phyloP scores from a whole-genome alignment of 345 rosid species.

The Aquilaria sinensis region DNA sequence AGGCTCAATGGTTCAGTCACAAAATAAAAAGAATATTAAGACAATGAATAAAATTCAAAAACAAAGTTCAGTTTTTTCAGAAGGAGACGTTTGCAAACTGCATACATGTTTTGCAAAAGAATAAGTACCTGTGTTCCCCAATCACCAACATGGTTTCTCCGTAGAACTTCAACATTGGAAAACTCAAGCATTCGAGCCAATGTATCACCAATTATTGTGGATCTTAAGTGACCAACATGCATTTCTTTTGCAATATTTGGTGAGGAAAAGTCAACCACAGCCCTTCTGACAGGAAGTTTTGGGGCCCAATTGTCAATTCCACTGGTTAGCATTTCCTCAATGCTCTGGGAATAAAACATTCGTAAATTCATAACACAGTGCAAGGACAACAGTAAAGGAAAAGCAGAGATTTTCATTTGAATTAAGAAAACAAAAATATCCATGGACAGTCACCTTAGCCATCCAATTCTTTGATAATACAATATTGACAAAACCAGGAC shows the following conservation, averaged over 20 bases:
- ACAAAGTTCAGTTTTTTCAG: neutral
- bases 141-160: constrained; percentile 98
- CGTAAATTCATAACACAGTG: constrained; percentile 6
- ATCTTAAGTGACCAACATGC: constrained; percentile 98
- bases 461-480: constrained; percentile 70
- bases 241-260: constrained; percentile 99
- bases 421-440: neutral
- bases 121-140: constrained; percentile 98
- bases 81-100: neutral
- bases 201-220: constrained; percentile 95
- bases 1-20: neutral
- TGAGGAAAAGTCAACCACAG: constrained; percentile 95
- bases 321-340: constrained; percentile 69
- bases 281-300: constrained; percentile 48
- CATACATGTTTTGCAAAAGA: neutral
- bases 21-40: neutral
- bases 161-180: constrained; percentile 83
- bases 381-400: constrained; percentile 1
- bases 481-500: constrained; percentile 92
- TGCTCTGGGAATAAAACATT: constrained; percentile 41
- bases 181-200: constrained; percentile 91
- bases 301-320: constrained; percentile 96
- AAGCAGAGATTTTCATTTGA: neutral
- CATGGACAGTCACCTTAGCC: constrained; percentile 51
- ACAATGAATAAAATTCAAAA: neutral